Evolutionary conservation across 2,329 filamentous ascomycete genomes (phyloP), one percentile per base, ranked within the genome.

Genomic region (Parastagonospora avenae): DNA sequence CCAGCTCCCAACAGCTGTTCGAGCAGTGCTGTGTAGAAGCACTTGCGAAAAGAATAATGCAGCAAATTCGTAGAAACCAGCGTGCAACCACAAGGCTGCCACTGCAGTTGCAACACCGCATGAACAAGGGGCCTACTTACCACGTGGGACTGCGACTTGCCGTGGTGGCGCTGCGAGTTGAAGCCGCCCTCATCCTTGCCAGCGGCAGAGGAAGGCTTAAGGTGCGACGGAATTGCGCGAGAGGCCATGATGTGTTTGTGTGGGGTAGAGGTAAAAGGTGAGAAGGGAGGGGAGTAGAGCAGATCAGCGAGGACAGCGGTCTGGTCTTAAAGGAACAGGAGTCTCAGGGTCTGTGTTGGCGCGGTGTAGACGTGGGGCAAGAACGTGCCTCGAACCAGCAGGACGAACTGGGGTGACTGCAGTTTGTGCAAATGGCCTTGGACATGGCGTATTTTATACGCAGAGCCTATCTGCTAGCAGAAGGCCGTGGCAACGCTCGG

Each of bases 131-230:
- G 8, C 46, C 33, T 51, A 86, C 89, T 85, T 78, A 89, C 89
- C 85, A 92, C 90, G 77, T 92, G 89, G 55, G 88, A 91, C 76
- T 89, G 88, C 64, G 88, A 89, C 84, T 92, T 92, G 79, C 89
- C 89, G 76, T 92, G 89, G 73, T 91, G 90, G 73, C 87, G 86
- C 64, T 82, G 80, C 24, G 61, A 62, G 65, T 82, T 78, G 60
- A 85, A 80, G 63, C 74, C 77, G 37, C 63, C 62, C 49, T 68
- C 72, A 58, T 73, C 78, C 59, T 72, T 73, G 53, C 69, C 71
- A 32, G 59, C 66, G 32, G 71, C 71, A 32, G 67, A 62, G 52
- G 77, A 76, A 56, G 86, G 82, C 83, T 91, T 93, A 68, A 97
- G 83, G 82, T 95, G 93, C 37, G 89, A 82, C 60, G 92, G 91